Evolutionary conservation across 345 rosid genomes (phyloP).

Genomic region (Brassica cretica): DNA sequence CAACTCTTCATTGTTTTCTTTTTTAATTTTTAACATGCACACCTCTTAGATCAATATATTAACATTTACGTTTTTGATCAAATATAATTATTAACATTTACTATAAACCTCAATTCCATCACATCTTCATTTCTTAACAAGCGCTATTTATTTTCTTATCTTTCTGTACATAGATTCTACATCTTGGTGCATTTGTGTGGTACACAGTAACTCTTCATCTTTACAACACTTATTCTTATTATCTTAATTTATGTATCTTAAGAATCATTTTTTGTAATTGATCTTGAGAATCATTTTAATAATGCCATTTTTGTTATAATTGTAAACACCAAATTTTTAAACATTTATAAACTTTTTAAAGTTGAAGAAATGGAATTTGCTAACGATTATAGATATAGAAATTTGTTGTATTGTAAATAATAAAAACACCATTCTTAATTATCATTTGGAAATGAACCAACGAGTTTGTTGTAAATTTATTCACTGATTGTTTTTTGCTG

Average conservation of each 20-base stretch:
- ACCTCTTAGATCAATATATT: too few species aligned
- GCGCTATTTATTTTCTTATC: background rate
- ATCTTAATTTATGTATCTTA: too few species aligned
- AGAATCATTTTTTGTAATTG: too few species aligned
- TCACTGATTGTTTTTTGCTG: too few species aligned
- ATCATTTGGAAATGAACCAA: background rate
- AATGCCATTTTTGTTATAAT: background rate
- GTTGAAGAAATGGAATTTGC: background rate
- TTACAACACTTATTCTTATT: background rate
- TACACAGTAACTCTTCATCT: background rate
- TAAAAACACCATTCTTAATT: background rate
- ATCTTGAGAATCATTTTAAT: background rate
- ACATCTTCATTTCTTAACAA: too few species aligned
- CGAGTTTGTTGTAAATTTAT: too few species aligned
- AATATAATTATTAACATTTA: too few species aligned
- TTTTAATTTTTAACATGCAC: too few species aligned
- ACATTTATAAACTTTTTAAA: background rate
- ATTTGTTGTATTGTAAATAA: too few species aligned
- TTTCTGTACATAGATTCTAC: background rate
- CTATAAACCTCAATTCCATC: background rate
- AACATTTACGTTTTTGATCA: background rate
- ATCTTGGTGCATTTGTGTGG: background rate
- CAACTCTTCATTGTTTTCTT: too few species aligned
- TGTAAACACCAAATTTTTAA: background rate
- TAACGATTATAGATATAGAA: too few species aligned